phyloP scores from a whole-genome alignment of 2,329 filamentous ascomycete genomes.

The Chalaropsis thielavioides region DNA sequence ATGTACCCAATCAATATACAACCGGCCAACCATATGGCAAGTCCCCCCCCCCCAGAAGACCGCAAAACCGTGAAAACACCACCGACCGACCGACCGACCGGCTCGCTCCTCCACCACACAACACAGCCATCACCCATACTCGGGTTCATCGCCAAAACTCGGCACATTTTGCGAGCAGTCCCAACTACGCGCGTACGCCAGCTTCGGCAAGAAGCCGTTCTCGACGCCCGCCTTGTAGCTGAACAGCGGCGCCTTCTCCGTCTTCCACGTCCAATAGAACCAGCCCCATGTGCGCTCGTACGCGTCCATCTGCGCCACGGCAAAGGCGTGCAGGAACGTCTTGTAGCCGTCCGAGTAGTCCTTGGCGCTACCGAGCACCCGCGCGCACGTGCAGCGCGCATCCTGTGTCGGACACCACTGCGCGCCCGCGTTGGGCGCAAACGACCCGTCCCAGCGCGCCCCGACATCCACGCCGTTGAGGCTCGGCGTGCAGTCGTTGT shows the following conservation, averaged over 20 bases:
- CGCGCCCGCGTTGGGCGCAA: slow-evolving; percentile 38
- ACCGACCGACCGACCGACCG: background rate
- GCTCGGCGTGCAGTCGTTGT: slow-evolving; percentile 44
- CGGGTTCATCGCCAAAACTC: slow-evolving; percentile 23
- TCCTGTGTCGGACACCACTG: slow-evolving; percentile 43
- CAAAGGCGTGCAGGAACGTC: slow-evolving; percentile 53
- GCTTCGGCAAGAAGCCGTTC: slow-evolving; percentile 46
- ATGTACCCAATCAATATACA: too few species aligned
- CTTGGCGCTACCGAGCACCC: slow-evolving; percentile 31
- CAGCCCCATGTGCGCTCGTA: slow-evolving; percentile 63
- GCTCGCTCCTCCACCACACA: too few species aligned
- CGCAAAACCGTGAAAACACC: background rate
- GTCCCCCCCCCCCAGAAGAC: too few species aligned
- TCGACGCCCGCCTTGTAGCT: slow-evolving; percentile 49
- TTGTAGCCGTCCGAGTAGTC: slow-evolving; percentile 39
- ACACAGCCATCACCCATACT: slow-evolving; percentile 17
- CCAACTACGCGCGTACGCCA: slow-evolving; percentile 39
- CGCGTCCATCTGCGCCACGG: slow-evolving; percentile 59
- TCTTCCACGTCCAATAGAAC: slow-evolving; percentile 77
- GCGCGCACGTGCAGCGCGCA: slow-evolving; percentile 45
- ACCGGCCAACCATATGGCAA: too few species aligned
- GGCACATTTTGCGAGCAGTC: slow-evolving; percentile 29
- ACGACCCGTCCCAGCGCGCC: slow-evolving; percentile 58
- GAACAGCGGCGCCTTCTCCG: slow-evolving; percentile 59
- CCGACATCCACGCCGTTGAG: slow-evolving; percentile 60